Percentiles rank a stretch among this genome's conserved stretches.
Conservation (phyloP, 2,329 filamentous ascomycete species). For the Alternaria ethzedia region DNA sequence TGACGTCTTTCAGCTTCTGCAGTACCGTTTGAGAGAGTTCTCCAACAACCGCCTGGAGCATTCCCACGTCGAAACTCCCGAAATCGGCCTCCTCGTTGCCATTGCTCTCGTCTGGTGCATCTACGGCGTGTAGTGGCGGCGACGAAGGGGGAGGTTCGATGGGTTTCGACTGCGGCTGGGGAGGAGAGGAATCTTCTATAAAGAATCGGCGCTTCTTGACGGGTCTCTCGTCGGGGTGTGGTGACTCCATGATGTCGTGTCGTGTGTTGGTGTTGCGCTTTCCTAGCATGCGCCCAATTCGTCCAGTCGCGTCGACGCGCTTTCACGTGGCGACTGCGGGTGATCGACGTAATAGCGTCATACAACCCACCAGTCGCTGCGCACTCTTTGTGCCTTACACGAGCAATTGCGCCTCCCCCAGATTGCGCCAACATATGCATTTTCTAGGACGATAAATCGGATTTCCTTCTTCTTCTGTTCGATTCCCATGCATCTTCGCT, state of each 20-base stretch:
- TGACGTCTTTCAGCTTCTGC: slow-evolving; percentile 56
- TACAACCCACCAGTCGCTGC: slow-evolving; percentile 22
- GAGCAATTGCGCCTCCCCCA: not conserved
- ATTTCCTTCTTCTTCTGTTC: not conserved
- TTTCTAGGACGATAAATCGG: not conserved
- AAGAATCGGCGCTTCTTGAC: slow-evolving; percentile 70
- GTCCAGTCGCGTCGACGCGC: slow-evolving; percentile 40
- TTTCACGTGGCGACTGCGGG: slow-evolving; percentile 34
- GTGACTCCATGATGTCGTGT: slow-evolving; percentile 42
- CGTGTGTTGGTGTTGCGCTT: slow-evolving; percentile 3
- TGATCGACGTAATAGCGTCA: slow-evolving; percentile 38
- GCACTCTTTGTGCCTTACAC: slow-evolving; percentile 16
- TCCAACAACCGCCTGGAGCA: slow-evolving; percentile 66
- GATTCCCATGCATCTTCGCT: slow-evolving; percentile 13
- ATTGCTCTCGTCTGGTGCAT: slow-evolving; percentile 8
- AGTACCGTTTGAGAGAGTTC: slow-evolving; percentile 56
- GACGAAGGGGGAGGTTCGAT: slow-evolving; percentile 39
- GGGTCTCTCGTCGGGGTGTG: slow-evolving; percentile 60
- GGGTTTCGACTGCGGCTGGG: slow-evolving; percentile 18
- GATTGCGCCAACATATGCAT: not conserved
- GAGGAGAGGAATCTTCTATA: slow-evolving; percentile 56
- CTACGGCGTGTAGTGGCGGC: slow-evolving; percentile 28
- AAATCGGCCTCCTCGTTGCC: slow-evolving; percentile 12
- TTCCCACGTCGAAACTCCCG: slow-evolving; percentile 60
- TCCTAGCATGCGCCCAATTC: slow-evolving; percentile 7